Evolutionary conservation across 1,139 yeast species (phyloP), one percentile per base, ranked within the genome.

Genomic region (Eremothecium sinecaudum): DNA sequence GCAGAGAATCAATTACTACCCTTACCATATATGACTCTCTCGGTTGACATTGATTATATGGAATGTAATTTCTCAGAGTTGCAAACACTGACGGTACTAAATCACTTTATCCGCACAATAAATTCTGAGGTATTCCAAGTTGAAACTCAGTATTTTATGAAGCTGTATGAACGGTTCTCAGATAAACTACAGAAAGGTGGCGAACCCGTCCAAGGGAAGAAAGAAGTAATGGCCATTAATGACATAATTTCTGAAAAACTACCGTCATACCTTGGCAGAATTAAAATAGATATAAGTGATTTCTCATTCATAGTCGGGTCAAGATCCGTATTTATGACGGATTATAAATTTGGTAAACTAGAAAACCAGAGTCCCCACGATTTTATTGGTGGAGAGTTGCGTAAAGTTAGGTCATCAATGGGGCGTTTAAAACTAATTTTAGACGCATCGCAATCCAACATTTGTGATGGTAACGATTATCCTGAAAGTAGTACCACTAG

Each of bases 271-370:
- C 51, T 75, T 15, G 56, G 66, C 14, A 62, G 57, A 6, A 36
- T 64, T 7, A 58, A 59, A 18, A 17, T 73, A 3, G 51, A 48
- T 4, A 34, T 71, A 1, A 43, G 53, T 2, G 49, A 58, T 3
- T 47, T 68, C 3, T 49, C 51, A 3, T 31, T 75, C 0, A 47
- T 57, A 7, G 38, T 76, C 6, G 84, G 83, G 0, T 67, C 82
- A 0, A 63, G 82, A 33, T 77, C 84, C 0, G 67, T 77, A 0
- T 62, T 78, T 34, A 65, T 77, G 42, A 74, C 69, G 8, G 62
- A 66, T 14, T 61, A 63, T 31, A 45, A 64, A 4, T 53, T 66
- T 28, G 53, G 60, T 21, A 41, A 47, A 2, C 40, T 53, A 3
- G 60, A 53, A 5, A 51, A 64, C 2, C 65, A 63, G 16, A 57